A percentile compares a stretch with the other conserved stretches of the same genome.
Conservation (phyloP, 495 filamentous ascomycete genomes). For the Chaetomium cochliodes region DNA sequence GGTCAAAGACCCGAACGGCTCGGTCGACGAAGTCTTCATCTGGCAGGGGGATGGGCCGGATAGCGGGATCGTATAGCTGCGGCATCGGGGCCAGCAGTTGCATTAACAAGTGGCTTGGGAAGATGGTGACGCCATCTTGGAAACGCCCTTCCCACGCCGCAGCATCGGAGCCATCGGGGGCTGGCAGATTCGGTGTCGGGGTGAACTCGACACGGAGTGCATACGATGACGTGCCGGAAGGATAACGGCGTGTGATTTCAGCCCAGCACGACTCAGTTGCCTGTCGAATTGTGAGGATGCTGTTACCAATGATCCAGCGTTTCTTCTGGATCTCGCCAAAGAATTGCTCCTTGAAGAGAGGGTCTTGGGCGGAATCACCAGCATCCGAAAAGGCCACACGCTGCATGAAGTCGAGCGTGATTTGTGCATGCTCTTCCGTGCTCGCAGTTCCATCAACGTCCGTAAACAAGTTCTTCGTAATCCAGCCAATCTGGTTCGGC, state of each 20-base stretch:
- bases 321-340: conserved; percentile 70
- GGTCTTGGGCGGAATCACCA: conserved; percentile 66
- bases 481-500: conserved; percentile 81
- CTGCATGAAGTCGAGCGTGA: conserved; percentile 96
- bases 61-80: conserved; percentile 52
- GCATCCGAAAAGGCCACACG: conserved; percentile 82
- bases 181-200: conserved; percentile 64
- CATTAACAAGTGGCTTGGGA: conserved; percentile 82
- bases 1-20: conserved; percentile 77
- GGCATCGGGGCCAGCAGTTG: conserved; percentile 74
- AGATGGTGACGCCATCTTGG: conserved; percentile 50
- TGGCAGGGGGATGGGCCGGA: conserved; percentile 74
- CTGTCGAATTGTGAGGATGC: conserved; percentile 82
- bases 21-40: conserved; percentile 78
- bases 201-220: conserved; percentile 71
- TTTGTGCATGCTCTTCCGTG: conserved; percentile 88
- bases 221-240: conserved; percentile 78
- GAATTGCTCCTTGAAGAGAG: conserved; percentile 57
- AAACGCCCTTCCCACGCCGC: conserved; percentile 42
- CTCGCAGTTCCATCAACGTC: conserved; percentile 70
- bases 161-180: conserved; percentile 45
- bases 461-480: conserved; percentile 78
- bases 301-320: conserved; percentile 84
- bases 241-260: conserved; percentile 78
- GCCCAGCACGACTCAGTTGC: conserved; percentile 69